A percentile compares a stretch with the other conserved stretches of the same genome.
phyloP scores from a whole-genome alignment of 352 stramenopile species.

The Elongisporangium prolatum region DNA sequence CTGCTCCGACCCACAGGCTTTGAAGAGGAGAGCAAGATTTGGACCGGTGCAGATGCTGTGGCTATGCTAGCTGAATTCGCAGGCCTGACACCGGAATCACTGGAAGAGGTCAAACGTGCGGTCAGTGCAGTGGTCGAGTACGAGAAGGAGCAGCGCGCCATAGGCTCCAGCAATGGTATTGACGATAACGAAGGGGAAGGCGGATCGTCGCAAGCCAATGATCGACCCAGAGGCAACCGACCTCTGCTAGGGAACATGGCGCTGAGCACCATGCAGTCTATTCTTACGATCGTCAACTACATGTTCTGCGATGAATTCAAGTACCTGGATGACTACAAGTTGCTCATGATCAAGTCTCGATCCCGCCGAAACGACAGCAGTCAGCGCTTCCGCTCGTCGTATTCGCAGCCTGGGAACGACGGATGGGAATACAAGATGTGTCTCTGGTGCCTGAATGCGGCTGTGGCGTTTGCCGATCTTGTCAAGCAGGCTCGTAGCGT shows the following conservation, averaged over 20 bases:
- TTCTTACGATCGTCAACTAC: constrained; percentile 73
- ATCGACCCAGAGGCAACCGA: constrained; percentile 9
- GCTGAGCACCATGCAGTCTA: constrained; percentile 45
- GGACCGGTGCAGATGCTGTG: constrained; percentile 50
- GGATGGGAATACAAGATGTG: constrained; percentile 73
- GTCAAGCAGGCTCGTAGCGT: constrained; percentile 57
- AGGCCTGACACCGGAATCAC: constrained; percentile 40
- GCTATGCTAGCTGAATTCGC: constrained; percentile 72
- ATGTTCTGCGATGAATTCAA: constrained; percentile 79
- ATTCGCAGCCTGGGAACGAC: constrained; percentile 1
- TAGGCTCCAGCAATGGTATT: constrained; percentile 7
- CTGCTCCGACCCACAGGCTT: constrained; percentile 55
- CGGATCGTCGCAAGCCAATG: constrained; percentile 1
- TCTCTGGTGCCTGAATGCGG: constrained; percentile 84
- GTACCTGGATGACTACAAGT: constrained; percentile 80
- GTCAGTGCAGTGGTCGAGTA: constrained; percentile 44
- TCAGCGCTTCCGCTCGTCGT: constrained; percentile 14
- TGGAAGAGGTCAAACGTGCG: constrained; percentile 32
- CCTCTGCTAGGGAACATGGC: constrained; percentile 42
- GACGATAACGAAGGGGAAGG: constrained; percentile 18
- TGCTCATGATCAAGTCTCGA: constrained; percentile 47
- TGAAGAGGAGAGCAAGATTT: constrained; percentile 73
- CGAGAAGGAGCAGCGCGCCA: constrained; percentile 34
- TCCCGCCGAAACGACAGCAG: constrained; percentile 3
- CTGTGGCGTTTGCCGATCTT: constrained; percentile 80